phyloP scores from a whole-genome alignment of 1,139 yeast genomes.

The Candida glucosophila region DNA sequence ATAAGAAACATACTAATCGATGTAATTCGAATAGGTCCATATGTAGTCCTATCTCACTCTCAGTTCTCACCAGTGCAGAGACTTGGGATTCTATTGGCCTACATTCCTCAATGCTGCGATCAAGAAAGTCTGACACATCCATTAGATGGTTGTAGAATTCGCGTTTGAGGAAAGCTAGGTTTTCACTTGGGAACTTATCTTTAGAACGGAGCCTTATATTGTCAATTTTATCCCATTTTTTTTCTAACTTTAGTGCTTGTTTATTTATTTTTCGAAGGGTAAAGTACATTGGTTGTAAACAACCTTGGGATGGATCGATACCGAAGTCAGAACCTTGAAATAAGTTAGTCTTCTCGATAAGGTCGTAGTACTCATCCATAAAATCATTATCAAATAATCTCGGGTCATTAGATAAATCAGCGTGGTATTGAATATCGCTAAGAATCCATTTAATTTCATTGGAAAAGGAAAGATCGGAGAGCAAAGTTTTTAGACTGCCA shows the following conservation, averaged over 20 bases:
- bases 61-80: neutral
- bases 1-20: neutral
- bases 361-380: neutral
- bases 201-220: neutral
- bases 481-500: neutral
- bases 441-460: slow-evolving; percentile 1
- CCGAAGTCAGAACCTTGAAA: neutral
- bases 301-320: slow-evolving; percentile 1
- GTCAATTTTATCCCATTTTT: neutral
- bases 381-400: neutral
- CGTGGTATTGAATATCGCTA: neutral
- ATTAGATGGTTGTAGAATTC: neutral
- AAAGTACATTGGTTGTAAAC: neutral
- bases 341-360: neutral
- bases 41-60: neutral
- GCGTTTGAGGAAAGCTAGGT: neutral
- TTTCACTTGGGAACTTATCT: neutral
- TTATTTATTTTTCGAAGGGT: neutral
- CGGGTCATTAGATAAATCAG: neutral
- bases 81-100: neutral
- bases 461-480: neutral
- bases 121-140: neutral
- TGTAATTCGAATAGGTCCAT: neutral
- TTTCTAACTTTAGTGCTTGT: neutral
- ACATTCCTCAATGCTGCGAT: neutral